Percentiles rank a stretch among this genome's conserved stretches.
Evolutionary conservation across 2,329 filamentous ascomycete genomes (phyloP).

Genomic region (Thermoascus crustaceus): DNA sequence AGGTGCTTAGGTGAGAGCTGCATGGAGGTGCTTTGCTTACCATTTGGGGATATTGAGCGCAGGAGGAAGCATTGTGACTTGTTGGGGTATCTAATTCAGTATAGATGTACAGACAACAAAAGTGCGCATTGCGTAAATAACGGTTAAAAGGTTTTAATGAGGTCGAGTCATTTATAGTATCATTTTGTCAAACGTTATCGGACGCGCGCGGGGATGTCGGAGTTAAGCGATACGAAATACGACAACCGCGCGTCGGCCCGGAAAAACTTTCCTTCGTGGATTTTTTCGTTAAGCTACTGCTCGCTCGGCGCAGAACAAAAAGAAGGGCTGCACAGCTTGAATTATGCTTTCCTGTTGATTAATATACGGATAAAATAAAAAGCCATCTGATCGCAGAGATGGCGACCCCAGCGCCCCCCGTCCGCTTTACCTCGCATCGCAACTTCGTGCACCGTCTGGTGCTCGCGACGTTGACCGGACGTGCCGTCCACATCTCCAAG

Average conservation of each 20-base stretch:
- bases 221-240: too few species aligned
- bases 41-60: conserved; percentile 41
- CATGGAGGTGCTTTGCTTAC: conserved; percentile 20
- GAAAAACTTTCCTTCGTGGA: conserved; percentile 19
- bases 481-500: conserved; percentile 82
- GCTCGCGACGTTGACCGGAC: conserved; percentile 83
- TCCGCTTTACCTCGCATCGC: conserved; percentile 78
- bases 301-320: too few species aligned
- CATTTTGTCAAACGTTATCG: too few species aligned
- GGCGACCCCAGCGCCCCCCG: conserved; percentile 39
- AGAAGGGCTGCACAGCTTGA: too few species aligned
- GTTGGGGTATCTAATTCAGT: too few species aligned
- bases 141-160: too few species aligned
- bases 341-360: too few species aligned
- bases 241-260: conserved; percentile 13
- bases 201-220: too few species aligned
- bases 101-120: too few species aligned
- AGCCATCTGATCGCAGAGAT: conserved; percentile 18
- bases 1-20: not conserved
- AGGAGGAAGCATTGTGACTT: conserved; percentile 26
- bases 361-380: too few species aligned
- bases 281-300: conserved; percentile 28
- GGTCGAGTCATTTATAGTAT: too few species aligned
- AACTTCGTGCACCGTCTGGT: conserved; percentile 77
- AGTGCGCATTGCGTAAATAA: too few species aligned